Percentiles rank a stretch among this genome's conserved stretches.
These are phyloP conservation scores for Mycena olivaceomarginata DNA, from an alignment of 768 basidiomycete species.

Conservation along the genomic window DNA sequence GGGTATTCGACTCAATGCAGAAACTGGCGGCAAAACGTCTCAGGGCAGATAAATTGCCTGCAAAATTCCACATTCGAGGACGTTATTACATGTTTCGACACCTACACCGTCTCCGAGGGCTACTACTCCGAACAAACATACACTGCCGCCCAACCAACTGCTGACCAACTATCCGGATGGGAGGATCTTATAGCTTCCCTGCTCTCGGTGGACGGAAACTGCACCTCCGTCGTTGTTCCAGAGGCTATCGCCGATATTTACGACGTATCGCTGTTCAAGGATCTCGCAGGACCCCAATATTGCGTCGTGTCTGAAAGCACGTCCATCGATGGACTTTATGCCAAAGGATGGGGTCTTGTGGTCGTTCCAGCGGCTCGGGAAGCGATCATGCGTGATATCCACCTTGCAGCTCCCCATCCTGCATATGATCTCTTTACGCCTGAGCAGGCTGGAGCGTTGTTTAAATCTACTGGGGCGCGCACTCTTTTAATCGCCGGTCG, in stretches of 20 bases:
- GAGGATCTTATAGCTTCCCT: constrained; percentile 49
- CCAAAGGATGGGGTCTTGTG: constrained; percentile 61
- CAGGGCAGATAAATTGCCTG: constrained; percentile 36
- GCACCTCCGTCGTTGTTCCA: constrained; percentile 54
- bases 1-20: neutral
- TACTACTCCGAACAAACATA: constrained; percentile 55
- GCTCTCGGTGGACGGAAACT: constrained; percentile 55
- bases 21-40: constrained; percentile 3
- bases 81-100: constrained; percentile 54
- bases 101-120: constrained; percentile 53
- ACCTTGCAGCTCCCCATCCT: constrained; percentile 69
- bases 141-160: constrained; percentile 55
- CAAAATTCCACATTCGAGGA: constrained; percentile 44
- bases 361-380: constrained; percentile 53
- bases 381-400: constrained; percentile 54
- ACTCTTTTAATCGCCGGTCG: constrained; percentile 66
- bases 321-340: constrained; percentile 42
- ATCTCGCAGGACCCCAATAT: constrained; percentile 49
- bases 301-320: constrained; percentile 56
- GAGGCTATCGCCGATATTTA: constrained; percentile 52
- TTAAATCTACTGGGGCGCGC: constrained; percentile 60
- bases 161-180: constrained; percentile 53
- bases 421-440: constrained; percentile 60
- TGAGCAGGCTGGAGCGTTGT: constrained; percentile 63
- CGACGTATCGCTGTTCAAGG: constrained; percentile 50